Evolutionary conservation across 352 stramenopile species (phyloP).

Genomic region (Globisporangium echinulatum): DNA sequence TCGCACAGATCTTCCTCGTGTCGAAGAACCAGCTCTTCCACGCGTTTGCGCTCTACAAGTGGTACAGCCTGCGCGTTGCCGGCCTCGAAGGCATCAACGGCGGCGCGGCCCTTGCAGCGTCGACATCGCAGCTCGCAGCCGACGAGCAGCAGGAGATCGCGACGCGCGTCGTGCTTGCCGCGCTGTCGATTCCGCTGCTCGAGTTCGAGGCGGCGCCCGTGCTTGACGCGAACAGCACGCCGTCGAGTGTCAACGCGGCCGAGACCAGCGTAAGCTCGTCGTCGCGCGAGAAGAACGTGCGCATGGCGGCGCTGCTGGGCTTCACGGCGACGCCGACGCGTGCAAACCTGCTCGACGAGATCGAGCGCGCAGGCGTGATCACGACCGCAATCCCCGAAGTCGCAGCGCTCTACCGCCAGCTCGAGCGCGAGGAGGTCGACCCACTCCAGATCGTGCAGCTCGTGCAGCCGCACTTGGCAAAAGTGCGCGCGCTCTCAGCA

Average conservation of each 20-base stretch:
- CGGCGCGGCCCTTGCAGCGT: constrained; percentile 22
- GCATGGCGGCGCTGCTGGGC: constrained; percentile 92
- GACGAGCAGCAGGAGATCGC: constrained; percentile 86
- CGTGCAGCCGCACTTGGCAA: constrained; percentile 57
- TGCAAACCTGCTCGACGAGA: constrained; percentile 89
- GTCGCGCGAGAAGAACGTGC: constrained; percentile 90
- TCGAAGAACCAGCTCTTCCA: constrained; percentile 97
- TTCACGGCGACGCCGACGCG: constrained; percentile 84
- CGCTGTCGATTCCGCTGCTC: constrained; percentile 90
- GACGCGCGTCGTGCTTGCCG: constrained; percentile 88
- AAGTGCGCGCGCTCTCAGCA: constrained; percentile 20
- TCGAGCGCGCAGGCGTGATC: constrained; percentile 68
- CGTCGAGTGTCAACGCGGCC: constrained; percentile 40
- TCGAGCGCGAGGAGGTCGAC: constrained; percentile 69
- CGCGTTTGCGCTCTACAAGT: constrained; percentile 96
- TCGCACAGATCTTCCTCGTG: constrained; percentile 96
- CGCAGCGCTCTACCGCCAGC: constrained; percentile 53
- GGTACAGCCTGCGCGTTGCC: constrained; percentile 89
- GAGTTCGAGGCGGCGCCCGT: constrained; percentile 62
- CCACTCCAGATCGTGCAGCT: constrained; percentile 69
- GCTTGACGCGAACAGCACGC: constrained; percentile 42
- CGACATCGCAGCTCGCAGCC: constrained; percentile 47
- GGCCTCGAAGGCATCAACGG: constrained; percentile 68
- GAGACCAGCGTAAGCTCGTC: constrained; percentile 19
- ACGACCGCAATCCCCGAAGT: constrained; percentile 48